Evolutionary conservation across 78 protist species (phyloP), one percentile per base, ranked within the genome.

Genomic region (Guillardia theta): DNA sequence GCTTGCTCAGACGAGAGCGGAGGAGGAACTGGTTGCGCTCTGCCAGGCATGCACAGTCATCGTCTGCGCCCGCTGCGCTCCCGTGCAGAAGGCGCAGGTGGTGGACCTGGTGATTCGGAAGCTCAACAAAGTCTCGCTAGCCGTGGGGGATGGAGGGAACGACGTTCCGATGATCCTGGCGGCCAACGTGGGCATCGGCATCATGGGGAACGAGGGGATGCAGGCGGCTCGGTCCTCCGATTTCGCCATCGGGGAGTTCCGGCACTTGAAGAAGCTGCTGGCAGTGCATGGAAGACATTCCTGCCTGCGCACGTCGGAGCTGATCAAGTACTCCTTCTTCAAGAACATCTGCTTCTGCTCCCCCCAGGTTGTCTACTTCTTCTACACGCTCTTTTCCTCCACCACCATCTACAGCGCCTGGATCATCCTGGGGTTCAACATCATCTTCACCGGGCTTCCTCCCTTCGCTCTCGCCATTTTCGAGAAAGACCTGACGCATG

Each of bases 101-200:
- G 96, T 96, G 64, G 5, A 6, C 21, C 0, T 78, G 33, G 88
- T 78, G 43, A 37, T n/a, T 46, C 44, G 36, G 33, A 19, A 9
- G 37, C 48, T 41, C 30, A 9, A 41, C 22, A 58, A 58, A 30
- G 6, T 58, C 70, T 58, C 94, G 37, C 94, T 97, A 15, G 97
- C 97, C 47, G 95, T 97, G 24, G 98, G 98, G 15, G 98, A 97
- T 70, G 98, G 98, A 5, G 98, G 97, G 53, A 97, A 97, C 94
- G 98, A 97, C 45, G 98, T 97, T 27, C 88, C 96, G 27, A 97
- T 97, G 98, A 97, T 97, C 43, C 93, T 94, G 77, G 30, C 22
- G 10, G 97, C 97, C 2, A 21, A 95, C 53, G 62, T 97, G 21
- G 97, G 98, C 48, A 78, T 96, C 15, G 98, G 98, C 33, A 95